Conservation (phyloP, 768 basidiomycete genomes). For the Mycena vitilis region DNA sequence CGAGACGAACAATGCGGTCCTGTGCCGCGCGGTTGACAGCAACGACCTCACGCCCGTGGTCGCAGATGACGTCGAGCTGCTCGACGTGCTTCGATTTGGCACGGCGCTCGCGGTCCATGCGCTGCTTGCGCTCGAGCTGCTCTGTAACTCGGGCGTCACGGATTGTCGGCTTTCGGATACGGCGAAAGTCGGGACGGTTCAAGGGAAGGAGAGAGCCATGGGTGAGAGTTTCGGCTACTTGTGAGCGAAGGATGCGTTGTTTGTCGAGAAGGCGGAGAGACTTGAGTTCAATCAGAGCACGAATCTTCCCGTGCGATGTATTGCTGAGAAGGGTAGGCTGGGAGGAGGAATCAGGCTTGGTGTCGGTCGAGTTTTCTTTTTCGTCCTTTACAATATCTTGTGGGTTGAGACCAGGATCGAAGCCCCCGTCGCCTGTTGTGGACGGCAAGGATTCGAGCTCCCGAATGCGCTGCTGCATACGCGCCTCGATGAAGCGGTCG, state of each 20-base stretch:
- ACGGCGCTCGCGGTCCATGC: slow-evolving; percentile 90
- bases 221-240: slow-evolving; percentile 87
- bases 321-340: slow-evolving; percentile 65
- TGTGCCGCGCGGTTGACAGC: slow-evolving; percentile 73
- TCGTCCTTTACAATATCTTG: slow-evolving; percentile 56
- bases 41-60: slow-evolving; percentile 83
- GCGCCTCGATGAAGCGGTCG: slow-evolving; percentile 89
- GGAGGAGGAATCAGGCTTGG: slow-evolving; percentile 46
- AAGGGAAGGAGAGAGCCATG: slow-evolving; percentile 91
- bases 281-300: slow-evolving; percentile 94
- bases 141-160: slow-evolving; percentile 93
- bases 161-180: slow-evolving; percentile 84
- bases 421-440: slow-evolving; percentile 81
- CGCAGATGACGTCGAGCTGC: slow-evolving; percentile 87
- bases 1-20: slow-evolving; percentile 77
- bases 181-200: slow-evolving; percentile 92
- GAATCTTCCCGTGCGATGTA: slow-evolving; percentile 84
- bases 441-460: slow-evolving; percentile 87
- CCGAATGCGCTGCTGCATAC: slow-evolving; percentile 87
- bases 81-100: slow-evolving; percentile 98
- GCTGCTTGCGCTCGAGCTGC: slow-evolving; percentile 89
- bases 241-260: slow-evolving; percentile 87
- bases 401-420: slow-evolving; percentile 60
- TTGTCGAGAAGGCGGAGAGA: slow-evolving; percentile 89
- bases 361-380: slow-evolving; percentile 49